These are phyloP conservation scores for Gossypium raimondii DNA, from an alignment of 345 rosid species.

Conservation along the genomic window DNA sequence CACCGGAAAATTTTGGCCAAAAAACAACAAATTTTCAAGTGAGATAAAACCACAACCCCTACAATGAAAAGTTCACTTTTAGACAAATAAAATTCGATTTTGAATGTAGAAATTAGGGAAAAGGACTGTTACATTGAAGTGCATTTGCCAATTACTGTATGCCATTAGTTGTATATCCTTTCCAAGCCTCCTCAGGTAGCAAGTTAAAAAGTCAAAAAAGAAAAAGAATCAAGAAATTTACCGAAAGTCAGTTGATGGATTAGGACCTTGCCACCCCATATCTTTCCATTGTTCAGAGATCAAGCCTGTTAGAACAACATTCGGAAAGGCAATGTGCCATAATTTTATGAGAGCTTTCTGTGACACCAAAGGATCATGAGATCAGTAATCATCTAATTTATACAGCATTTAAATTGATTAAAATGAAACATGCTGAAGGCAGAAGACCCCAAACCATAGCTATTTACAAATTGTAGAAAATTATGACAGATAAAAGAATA, in stretches of 20 bases:
- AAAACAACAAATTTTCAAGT: conserved; percentile 85
- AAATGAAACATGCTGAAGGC: not conserved
- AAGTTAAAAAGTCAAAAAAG: not conserved
- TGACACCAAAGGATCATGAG: conserved; percentile 8
- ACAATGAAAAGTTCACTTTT: conserved; percentile 14
- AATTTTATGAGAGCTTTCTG: conserved; percentile 83
- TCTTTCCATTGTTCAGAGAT: conserved; percentile 98
- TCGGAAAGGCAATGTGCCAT: conserved; percentile 78
- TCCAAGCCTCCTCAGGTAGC: not conserved
- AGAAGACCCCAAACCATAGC: too few species aligned
- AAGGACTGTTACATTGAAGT: not conserved
- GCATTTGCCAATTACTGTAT: not conserved
- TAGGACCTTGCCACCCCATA: conserved; percentile 99
- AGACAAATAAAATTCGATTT: not conserved
- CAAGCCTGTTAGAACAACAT: conserved; percentile 54
- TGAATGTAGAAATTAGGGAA: not conserved
- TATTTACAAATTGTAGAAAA: too few species aligned
- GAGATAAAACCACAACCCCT: conserved; percentile 93
- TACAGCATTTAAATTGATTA: not conserved
- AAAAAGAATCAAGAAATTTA: conserved; percentile 18
- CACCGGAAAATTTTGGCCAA: conserved; percentile 85
- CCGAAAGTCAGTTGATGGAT: conserved; percentile 99
- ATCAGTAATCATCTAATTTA: not conserved
- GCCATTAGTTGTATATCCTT: not conserved
- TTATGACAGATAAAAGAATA: too few species aligned